Percentiles rank a stretch among this genome's conserved stretches.
Conservation (phyloP, 106 monocot genomes). For the Apostasia shenzhenica region DNA sequence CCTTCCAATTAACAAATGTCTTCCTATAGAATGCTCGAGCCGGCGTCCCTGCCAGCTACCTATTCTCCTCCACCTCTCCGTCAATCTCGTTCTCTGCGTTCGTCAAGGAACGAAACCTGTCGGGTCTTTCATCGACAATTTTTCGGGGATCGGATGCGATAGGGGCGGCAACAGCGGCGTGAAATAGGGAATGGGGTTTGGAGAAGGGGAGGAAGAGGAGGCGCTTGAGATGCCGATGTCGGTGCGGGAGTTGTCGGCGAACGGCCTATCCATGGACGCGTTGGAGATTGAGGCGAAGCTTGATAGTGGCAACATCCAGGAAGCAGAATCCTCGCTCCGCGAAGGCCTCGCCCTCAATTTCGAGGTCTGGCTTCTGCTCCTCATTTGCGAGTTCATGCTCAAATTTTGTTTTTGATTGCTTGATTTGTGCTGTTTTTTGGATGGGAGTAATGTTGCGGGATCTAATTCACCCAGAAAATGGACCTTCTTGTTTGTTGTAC, state of each 20-base stretch:
- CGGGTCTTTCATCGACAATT: too few relatives aligned
- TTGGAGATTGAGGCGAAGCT: slow-evolving; percentile 63
- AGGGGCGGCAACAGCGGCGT: not conserved
- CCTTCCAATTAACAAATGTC: too few relatives aligned
- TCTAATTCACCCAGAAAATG: too few relatives aligned
- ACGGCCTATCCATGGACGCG: slow-evolving; percentile 41
- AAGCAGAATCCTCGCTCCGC: slow-evolving; percentile 81
- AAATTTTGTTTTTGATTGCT: too few relatives aligned
- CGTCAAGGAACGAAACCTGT: too few relatives aligned
- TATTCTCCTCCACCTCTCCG: too few relatives aligned
- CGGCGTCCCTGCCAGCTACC: too few relatives aligned
- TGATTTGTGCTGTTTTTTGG: too few relatives aligned
- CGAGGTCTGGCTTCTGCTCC: slow-evolving; percentile 37
- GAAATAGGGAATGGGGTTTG: slow-evolving; percentile 9
- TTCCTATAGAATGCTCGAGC: too few relatives aligned
- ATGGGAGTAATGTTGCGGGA: too few relatives aligned
- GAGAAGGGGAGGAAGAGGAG: slow-evolving; percentile 7
- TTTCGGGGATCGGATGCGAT: not conserved
- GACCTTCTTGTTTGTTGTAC: too few relatives aligned
- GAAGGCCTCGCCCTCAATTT: slow-evolving; percentile 86
- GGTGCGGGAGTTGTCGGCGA: slow-evolving; percentile 15
- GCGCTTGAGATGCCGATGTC: slow-evolving; percentile 15
- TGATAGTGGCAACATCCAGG: slow-evolving; percentile 81
- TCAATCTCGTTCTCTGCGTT: too few relatives aligned
- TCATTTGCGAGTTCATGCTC: not conserved